Conservation (phyloP, 2,329 filamentous ascomycete genomes). For the Calonectria fujianensis region DNA sequence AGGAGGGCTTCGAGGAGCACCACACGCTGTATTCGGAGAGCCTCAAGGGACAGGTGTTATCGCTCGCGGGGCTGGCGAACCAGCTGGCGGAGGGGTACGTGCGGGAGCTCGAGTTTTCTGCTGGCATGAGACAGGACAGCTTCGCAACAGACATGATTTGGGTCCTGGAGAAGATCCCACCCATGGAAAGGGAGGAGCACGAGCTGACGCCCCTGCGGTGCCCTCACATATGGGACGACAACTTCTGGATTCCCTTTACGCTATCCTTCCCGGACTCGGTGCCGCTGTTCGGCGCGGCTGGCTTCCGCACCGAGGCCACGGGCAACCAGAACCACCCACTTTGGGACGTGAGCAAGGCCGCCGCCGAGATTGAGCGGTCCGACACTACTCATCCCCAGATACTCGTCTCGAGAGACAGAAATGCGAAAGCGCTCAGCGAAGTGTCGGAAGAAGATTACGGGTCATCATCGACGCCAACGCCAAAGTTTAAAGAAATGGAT, state of each 20-base stretch:
- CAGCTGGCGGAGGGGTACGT: slow-evolving; percentile 60
- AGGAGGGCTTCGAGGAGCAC: slow-evolving; percentile 57
- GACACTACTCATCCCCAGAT: slow-evolving; percentile 3
- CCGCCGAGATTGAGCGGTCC: slow-evolving; percentile 16
- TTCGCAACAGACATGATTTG: slow-evolving; percentile 59
- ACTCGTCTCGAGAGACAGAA: not conserved
- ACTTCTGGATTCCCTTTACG: slow-evolving; percentile 59
- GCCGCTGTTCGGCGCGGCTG: slow-evolving; percentile 56
- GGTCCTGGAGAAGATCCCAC: slow-evolving; percentile 58
- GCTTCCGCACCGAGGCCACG: slow-evolving; percentile 45
- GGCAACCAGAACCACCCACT: slow-evolving; percentile 14
- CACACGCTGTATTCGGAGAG: slow-evolving; percentile 47
- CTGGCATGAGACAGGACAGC: slow-evolving; percentile 40
- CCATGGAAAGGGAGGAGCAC: slow-evolving; percentile 46
- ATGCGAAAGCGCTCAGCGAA: slow-evolving; percentile 17
- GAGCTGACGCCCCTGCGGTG: slow-evolving; percentile 44
- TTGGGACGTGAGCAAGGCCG: slow-evolving; percentile 12
- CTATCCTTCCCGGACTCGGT: slow-evolving; percentile 54
- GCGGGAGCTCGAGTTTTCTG: slow-evolving; percentile 46
- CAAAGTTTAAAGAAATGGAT: slow-evolving; percentile 21
- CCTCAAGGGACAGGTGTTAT: slow-evolving; percentile 55
- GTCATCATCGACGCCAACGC: not conserved
- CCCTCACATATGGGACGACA: slow-evolving; percentile 50
- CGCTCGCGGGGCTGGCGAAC: slow-evolving; percentile 60
- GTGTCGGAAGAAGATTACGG: slow-evolving; percentile 17